Conservation (phyloP, 2,329 filamentous ascomycete species). For the Colletotrichum limetticola region DNA sequence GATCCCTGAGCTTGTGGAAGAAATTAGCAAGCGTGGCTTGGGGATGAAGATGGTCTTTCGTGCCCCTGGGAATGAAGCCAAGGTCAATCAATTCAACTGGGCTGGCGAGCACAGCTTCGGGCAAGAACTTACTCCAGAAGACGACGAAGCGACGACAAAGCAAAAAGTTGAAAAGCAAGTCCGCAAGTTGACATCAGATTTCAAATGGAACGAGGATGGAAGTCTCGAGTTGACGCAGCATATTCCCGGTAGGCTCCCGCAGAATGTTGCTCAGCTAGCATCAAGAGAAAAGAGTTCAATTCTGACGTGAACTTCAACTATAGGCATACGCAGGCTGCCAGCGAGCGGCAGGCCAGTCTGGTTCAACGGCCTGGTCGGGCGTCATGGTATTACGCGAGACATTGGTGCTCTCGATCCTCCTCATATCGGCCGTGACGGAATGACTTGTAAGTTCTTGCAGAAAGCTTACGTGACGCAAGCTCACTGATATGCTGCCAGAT, state of each 20-base stretch:
- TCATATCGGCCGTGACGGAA: constrained; percentile 34
- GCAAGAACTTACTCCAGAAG: constrained; percentile 41
- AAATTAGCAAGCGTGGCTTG: constrained; percentile 30
- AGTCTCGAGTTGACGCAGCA: constrained; percentile 35
- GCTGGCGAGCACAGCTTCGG: constrained; percentile 39
- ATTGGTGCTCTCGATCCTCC: constrained; percentile 36
- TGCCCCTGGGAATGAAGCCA: constrained; percentile 34
- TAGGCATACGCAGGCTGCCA: constrained; percentile 27
- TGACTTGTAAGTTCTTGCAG: constrained; percentile 29
- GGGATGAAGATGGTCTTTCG: constrained; percentile 38
- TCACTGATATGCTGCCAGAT: constrained; percentile 3
- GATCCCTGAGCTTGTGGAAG: constrained; percentile 36
- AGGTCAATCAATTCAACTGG: constrained; percentile 36
- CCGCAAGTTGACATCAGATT: constrained; percentile 29
- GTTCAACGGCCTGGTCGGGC: constrained; percentile 36
- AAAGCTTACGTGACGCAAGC: neutral
- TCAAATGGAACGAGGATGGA: constrained; percentile 29
- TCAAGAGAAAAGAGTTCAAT: neutral
- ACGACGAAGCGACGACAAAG: constrained; percentile 22
- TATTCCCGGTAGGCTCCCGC: constrained; percentile 23
- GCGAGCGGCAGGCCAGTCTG: constrained; percentile 27
- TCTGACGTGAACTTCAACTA: neutral
- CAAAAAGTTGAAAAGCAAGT: constrained; percentile 35
- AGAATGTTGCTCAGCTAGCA: too few relatives aligned
- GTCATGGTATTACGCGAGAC: constrained; percentile 35